phyloP scores from a whole-genome alignment of 805 yeast genomes.

The Starmerella potacharoeniae region DNA sequence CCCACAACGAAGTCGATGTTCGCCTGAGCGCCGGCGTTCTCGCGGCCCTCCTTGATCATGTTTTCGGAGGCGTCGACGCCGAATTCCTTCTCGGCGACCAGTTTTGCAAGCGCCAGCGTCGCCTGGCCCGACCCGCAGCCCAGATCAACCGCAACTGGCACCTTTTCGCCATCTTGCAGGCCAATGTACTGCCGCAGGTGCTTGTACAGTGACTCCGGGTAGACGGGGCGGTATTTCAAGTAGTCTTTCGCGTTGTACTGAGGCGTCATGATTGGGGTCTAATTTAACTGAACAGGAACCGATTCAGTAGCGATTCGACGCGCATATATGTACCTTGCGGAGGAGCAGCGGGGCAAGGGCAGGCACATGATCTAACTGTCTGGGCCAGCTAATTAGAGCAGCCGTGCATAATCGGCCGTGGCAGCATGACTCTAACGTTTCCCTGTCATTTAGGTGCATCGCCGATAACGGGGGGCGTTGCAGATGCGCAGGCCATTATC shows the following conservation, averaged over 20 bases:
- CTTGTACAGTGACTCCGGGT: constrained; percentile 43
- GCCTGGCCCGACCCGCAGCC: constrained; percentile 79
- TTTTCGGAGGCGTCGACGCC: constrained; percentile 52
- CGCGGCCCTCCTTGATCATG: constrained; percentile 44
- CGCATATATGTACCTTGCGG: background rate
- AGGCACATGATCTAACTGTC: background rate
- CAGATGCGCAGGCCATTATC: too few species aligned
- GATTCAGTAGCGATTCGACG: too few species aligned
- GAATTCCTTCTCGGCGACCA: constrained; percentile 37
- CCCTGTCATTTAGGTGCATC: background rate
- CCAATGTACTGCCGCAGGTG: constrained; percentile 30
- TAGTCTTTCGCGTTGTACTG: constrained; percentile 45
- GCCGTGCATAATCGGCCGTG: background rate
- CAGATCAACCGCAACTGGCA: constrained; percentile 43
- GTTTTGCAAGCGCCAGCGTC: constrained; percentile 38
- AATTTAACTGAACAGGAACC: too few species aligned
- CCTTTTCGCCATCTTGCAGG: constrained; percentile 16
- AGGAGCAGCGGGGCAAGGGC: background rate
- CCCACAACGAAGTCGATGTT: constrained; percentile 17
- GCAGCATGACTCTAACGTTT: background rate
- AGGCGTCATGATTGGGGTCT: constrained; percentile 21
- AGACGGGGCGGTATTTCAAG: constrained; percentile 51
- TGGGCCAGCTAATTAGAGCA: background rate
- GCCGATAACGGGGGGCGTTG: background rate
- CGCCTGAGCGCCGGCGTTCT: background rate